Percentiles rank a stretch among this genome's conserved stretches.
These are phyloP conservation scores for Blastobotrys parvus DNA, from an alignment of 805 yeast genomes.

Conservation along the genomic window DNA sequence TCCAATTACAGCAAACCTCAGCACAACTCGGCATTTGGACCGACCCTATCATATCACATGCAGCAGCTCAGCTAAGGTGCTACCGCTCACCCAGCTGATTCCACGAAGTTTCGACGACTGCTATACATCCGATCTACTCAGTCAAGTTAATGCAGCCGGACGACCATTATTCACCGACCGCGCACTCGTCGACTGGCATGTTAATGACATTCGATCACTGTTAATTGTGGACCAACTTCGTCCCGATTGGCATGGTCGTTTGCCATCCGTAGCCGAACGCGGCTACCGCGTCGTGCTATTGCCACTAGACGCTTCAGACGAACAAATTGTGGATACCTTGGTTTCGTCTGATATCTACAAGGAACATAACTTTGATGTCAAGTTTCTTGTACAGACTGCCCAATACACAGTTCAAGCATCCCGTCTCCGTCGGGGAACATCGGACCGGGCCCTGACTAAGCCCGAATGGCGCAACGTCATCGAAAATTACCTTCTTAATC, in stretches of 20 bases:
- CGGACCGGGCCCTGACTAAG: constrained; percentile 31
- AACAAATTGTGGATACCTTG: constrained; percentile 38
- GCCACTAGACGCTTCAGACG: constrained; percentile 46
- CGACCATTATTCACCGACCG: constrained; percentile 58
- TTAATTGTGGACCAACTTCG: constrained; percentile 42
- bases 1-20: too few relatives aligned
- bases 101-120: constrained; percentile 46
- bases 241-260: constrained; percentile 47
- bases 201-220: constrained; percentile 60
- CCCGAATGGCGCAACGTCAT: constrained; percentile 69
- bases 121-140: constrained; percentile 48
- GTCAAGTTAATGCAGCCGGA: constrained; percentile 26
- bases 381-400: constrained; percentile 53
- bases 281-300: constrained; percentile 41
- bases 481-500: constrained; percentile 44
- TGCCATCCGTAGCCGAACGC: constrained; percentile 34
- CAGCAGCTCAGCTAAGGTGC: too few relatives aligned
- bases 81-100: constrained; percentile 42
- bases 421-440: constrained; percentile 21
- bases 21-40: too few relatives aligned
- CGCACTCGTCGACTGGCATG: constrained; percentile 58
- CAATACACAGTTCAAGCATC: constrained; percentile 52
- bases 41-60: too few relatives aligned
- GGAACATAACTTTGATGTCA: constrained; percentile 50
- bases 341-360: constrained; percentile 55